Evolutionary conservation across 768 basidiomycete genomes (phyloP).

Genomic region (Cystobasidium tubakii): DNA sequence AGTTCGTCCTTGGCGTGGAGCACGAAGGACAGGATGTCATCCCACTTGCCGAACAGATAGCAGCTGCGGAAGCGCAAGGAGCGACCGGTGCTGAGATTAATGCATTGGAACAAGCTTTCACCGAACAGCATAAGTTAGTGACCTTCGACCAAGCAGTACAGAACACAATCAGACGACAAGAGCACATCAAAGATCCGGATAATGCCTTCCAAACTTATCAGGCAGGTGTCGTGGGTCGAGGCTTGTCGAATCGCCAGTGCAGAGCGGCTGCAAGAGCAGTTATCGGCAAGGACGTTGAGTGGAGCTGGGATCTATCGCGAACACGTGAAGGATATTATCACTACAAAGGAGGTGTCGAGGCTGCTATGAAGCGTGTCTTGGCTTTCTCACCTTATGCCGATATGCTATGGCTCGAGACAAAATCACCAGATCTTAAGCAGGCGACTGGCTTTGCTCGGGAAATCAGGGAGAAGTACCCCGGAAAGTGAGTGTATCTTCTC

Average conservation of each 20-base stretch:
- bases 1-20: constrained; percentile 52
- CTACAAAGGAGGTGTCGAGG: constrained; percentile 71
- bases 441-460: constrained; percentile 70
- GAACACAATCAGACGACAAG: constrained; percentile 33
- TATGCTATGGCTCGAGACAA: constrained; percentile 88
- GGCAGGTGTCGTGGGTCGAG: constrained; percentile 57
- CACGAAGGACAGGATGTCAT: constrained; percentile 50
- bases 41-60: constrained; percentile 62
- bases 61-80: constrained; percentile 63
- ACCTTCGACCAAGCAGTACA: constrained; percentile 77
- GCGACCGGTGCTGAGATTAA: constrained; percentile 66
- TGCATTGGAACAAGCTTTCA: constrained; percentile 69
- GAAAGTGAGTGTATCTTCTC: constrained; percentile 54
- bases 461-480: constrained; percentile 66
- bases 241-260: constrained; percentile 62
- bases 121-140: constrained; percentile 60
- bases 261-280: constrained; percentile 69
- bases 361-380: constrained; percentile 72
- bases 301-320: constrained; percentile 72
- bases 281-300: constrained; percentile 64
- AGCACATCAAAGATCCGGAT: constrained; percentile 50
- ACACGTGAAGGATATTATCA: constrained; percentile 90
- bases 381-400: constrained; percentile 81
- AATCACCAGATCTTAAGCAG: constrained; percentile 72
- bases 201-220: constrained; percentile 59